phyloP scores from a whole-genome alignment of 2,329 filamentous ascomycete genomes.

The Alternaria angustiovoidea region DNA sequence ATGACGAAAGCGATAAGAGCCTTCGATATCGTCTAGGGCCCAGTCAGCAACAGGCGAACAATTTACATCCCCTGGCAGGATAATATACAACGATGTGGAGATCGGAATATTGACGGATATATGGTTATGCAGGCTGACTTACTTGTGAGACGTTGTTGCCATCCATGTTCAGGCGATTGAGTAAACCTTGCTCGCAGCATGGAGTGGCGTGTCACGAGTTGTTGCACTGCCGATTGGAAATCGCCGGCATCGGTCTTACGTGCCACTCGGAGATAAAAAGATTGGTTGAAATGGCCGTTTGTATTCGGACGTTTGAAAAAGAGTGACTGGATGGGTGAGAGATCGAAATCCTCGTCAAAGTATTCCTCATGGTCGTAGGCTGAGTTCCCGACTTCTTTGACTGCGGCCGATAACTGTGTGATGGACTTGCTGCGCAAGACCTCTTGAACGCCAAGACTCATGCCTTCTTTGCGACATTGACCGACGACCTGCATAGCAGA shows the following conservation, averaged over 20 bases:
- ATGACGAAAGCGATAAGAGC: conserved; percentile 42
- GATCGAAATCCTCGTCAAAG: conserved; percentile 40
- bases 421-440: conserved; percentile 59
- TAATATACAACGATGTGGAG: not conserved
- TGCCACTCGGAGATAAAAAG: conserved; percentile 43
- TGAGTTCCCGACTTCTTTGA: conserved; percentile 29
- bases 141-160: conserved; percentile 46
- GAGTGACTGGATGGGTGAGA: conserved; percentile 44
- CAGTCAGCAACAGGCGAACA: conserved; percentile 8
- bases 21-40: conserved; percentile 27
- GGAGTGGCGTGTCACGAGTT: conserved; percentile 40
- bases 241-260: conserved; percentile 33
- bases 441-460: conserved; percentile 58
- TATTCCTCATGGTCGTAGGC: conserved; percentile 34
- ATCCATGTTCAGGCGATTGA: conserved; percentile 30
- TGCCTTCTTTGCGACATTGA: conserved; percentile 56
- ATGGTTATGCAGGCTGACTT: conserved; percentile 4
- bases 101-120: not conserved
- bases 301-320: conserved; percentile 45
- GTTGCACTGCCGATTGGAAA: conserved; percentile 34
- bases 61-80: not conserved
- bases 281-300: conserved; percentile 47
- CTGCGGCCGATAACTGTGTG: conserved; percentile 35
- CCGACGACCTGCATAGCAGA: conserved; percentile 61
- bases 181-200: conserved; percentile 46